Conservation (phyloP, 1,284 basidiomycete genomes). For the Peniophora sp. region DNA sequence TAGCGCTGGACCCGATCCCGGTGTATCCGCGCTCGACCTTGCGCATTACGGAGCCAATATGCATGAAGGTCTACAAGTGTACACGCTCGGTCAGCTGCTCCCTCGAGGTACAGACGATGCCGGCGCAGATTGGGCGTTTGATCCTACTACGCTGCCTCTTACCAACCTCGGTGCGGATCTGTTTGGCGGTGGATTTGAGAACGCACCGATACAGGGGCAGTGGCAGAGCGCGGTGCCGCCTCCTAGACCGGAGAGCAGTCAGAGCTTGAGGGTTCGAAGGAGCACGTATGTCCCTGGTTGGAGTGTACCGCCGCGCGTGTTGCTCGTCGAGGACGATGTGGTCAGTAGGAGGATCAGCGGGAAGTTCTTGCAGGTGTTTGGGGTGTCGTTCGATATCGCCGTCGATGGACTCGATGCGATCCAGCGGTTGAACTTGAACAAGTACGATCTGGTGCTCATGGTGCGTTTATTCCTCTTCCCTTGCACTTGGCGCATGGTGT, state of each 20-base stretch:
- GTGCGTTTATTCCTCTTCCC: slow-evolving; percentile 35
- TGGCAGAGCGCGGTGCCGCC: slow-evolving; percentile 12
- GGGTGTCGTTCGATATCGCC: slow-evolving; percentile 91
- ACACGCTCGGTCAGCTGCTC: slow-evolving; percentile 75
- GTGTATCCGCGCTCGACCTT: slow-evolving; percentile 14
- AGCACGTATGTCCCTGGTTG: slow-evolving; percentile 84
- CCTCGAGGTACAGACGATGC: slow-evolving; percentile 49
- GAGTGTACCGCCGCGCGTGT: slow-evolving; percentile 80
- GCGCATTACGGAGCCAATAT: slow-evolving; percentile 16
- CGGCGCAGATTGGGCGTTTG: slow-evolving; percentile 54
- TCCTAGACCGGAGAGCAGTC: slow-evolving; percentile 15
- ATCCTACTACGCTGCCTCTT: slow-evolving; percentile 22
- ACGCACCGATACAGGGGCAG: slow-evolving; percentile 10
- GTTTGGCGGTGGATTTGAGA: slow-evolving; percentile 14
- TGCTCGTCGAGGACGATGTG: slow-evolving; percentile 93
- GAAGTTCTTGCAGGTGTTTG: slow-evolving; percentile 94
- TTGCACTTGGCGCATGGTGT: slow-evolving; percentile 4
- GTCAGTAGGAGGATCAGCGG: slow-evolving; percentile 83
- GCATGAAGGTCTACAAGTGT: slow-evolving; percentile 71
- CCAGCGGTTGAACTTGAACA: slow-evolving; percentile 91
- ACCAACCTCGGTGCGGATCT: not conserved
- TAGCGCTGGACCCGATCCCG: slow-evolving; percentile 12
- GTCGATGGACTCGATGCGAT: slow-evolving; percentile 93
- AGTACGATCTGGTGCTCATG: slow-evolving; percentile 94
- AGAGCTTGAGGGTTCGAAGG: slow-evolving; percentile 57